These are phyloP conservation scores for Kodamaea laetipori DNA, from an alignment of 805 yeast species.

Conservation along the genomic window DNA sequence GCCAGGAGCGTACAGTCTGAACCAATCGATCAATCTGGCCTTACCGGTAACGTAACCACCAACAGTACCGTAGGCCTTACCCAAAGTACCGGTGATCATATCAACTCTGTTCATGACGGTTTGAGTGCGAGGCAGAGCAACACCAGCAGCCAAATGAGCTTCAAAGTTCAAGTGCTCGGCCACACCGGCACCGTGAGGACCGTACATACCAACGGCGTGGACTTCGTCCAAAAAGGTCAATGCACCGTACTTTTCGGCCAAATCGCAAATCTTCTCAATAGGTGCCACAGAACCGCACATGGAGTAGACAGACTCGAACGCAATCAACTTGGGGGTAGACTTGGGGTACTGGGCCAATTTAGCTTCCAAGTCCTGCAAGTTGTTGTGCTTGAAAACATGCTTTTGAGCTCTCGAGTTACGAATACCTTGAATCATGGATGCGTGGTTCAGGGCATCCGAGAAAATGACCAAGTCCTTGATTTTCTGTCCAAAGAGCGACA, in stretches of 20 bases:
- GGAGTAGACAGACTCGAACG: slow-evolving; percentile 95
- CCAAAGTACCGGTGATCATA: slow-evolving; percentile 95
- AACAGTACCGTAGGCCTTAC: slow-evolving; percentile 94
- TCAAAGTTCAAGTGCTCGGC: slow-evolving; percentile 95
- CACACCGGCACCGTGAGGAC: slow-evolving; percentile 99
- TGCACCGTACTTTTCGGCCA: slow-evolving; percentile 98
- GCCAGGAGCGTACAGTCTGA: slow-evolving; percentile 95
- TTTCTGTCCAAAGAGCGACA: slow-evolving; percentile 87
- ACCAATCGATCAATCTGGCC: slow-evolving; percentile 83
- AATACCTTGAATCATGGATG: slow-evolving; percentile 97
- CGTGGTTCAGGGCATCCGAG: slow-evolving; percentile 92
- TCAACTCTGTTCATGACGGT: slow-evolving; percentile 89
- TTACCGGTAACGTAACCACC: slow-evolving; percentile 98
- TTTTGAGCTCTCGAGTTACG: slow-evolving; percentile 85
- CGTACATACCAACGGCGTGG: slow-evolving; percentile 98
- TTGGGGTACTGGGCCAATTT: slow-evolving; percentile 78
- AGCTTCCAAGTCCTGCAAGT: slow-evolving; percentile 78
- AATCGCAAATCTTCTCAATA: slow-evolving; percentile 85
- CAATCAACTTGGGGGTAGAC: slow-evolving; percentile 90
- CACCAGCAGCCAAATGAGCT: slow-evolving; percentile 70
- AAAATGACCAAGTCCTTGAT: slow-evolving; percentile 88
- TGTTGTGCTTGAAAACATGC: slow-evolving; percentile 90
- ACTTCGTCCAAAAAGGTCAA: slow-evolving; percentile 96
- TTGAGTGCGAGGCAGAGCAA: slow-evolving; percentile 47
- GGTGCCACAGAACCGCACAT: slow-evolving; percentile 99